These are phyloP conservation scores for Syzygium aromaticum DNA, from an alignment of 345 rosid genomes.

Conservation along the genomic window DNA sequence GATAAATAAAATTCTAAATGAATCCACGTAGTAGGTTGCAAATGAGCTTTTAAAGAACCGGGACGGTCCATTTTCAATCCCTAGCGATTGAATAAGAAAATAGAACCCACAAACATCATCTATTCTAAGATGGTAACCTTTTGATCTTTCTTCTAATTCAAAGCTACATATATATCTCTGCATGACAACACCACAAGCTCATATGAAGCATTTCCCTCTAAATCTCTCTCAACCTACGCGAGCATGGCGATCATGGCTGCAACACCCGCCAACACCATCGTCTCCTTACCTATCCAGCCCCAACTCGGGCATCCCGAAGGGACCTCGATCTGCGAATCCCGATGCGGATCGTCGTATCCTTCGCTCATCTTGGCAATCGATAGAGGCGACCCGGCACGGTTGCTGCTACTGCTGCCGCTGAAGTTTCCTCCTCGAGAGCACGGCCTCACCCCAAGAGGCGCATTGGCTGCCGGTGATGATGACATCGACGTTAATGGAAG, in stretches of 20 bases:
- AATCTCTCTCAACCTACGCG: not conserved
- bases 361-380: not conserved
- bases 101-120: not conserved
- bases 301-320: not conserved
- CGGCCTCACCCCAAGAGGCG: slow-evolving; percentile 13
- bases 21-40: not conserved
- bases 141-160: not conserved
- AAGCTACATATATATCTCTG: not conserved
- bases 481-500: not conserved
- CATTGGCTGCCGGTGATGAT: not conserved
- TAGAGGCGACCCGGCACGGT: not conserved
- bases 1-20: not conserved
- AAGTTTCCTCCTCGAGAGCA: not conserved
- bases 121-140: not conserved
- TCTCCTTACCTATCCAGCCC: not conserved
- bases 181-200: no score
- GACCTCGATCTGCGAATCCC: not conserved
- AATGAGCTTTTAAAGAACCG: not conserved
- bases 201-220: not conserved
- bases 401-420: not conserved
- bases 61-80: not conserved
- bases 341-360: not conserved
- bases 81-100: not conserved
- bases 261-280: not conserved
- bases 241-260: not conserved